Percentiles rank a stretch among this genome's conserved stretches.
These are phyloP conservation scores for Conoideocrella luteorostrata DNA, from an alignment of 2,329 filamentous ascomycete species.

Conservation along the genomic window DNA sequence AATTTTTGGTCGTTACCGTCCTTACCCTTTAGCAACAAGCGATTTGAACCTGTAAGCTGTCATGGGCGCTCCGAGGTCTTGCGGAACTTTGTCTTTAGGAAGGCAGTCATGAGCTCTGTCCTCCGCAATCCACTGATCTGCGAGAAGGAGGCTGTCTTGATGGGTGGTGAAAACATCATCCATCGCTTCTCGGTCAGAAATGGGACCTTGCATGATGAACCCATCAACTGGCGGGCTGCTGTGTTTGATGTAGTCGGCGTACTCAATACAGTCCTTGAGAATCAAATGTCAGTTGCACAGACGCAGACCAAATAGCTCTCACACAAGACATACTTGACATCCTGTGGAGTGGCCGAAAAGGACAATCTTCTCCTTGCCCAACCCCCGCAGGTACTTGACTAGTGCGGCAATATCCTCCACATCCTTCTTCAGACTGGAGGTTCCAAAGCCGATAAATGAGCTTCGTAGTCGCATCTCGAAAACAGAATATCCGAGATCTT, in stretches of 20 bases:
- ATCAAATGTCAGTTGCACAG: not conserved
- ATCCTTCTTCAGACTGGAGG: slow-evolving; percentile 43
- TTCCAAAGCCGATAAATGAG: slow-evolving; percentile 48
- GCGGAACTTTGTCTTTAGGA: slow-evolving; percentile 36
- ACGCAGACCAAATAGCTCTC: not conserved
- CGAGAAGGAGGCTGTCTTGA: slow-evolving; percentile 39
- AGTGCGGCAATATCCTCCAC: slow-evolving; percentile 47
- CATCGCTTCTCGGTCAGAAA: slow-evolving; percentile 68
- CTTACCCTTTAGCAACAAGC: slow-evolving; percentile 44
- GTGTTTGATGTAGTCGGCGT: slow-evolving; percentile 37
- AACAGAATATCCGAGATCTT: slow-evolving; percentile 41
- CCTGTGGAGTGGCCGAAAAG: slow-evolving; percentile 55
- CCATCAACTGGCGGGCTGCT: slow-evolving; percentile 57
- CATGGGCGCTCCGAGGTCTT: slow-evolving; percentile 36
- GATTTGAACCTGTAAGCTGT: slow-evolving; percentile 49
- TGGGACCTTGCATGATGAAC: slow-evolving; percentile 72
- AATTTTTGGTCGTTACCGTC: no score
- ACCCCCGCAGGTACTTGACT: slow-evolving; percentile 45
- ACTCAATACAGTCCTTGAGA: slow-evolving; percentile 56
- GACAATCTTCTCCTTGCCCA: slow-evolving; percentile 45
- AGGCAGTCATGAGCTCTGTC: slow-evolving; percentile 51
- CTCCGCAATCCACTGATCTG: slow-evolving; percentile 47
- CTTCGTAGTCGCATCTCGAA: slow-evolving; percentile 52
- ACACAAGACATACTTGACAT: slow-evolving; percentile 45
- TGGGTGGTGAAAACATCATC: slow-evolving; percentile 38